Evolutionary conservation across 768 basidiomycete genomes (phyloP), one percentile per base, ranked within the genome.

Genomic region (Leccinellum luteum): DNA sequence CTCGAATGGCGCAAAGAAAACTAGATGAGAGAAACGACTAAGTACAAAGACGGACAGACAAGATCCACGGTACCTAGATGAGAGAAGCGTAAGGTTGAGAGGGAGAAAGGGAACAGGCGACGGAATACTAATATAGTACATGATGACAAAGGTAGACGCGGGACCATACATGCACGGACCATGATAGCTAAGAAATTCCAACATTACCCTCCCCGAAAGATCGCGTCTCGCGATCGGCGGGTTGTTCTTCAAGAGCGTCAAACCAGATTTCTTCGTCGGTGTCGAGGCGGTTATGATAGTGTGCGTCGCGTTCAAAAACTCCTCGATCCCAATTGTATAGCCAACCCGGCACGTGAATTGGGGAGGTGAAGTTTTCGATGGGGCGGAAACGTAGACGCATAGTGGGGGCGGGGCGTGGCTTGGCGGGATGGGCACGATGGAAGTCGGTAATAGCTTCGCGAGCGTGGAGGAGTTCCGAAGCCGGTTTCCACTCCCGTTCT

Each of bases 391-490:
- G 28, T 0, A 60, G 38, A 0, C 43, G 48, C 48, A 57, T 55
- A 3, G 28, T 27, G 0, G 54, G 60, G 0, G 34, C 19, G 0
- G 58, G 56, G 2, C 30, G 52, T 1, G 55, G 52, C 32, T 35
- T 50, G 3, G 54, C 23, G 1, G 56, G 49, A 31, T 66, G 52
- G 2, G 38, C 49, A 1, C 52, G 28, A 6, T 67, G 63, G 48
- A 66, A 67, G 1, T 62, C 49, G 0, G 47, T 14, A 0, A 67
- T 41, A 1, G 30, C 52, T 1, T 65, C n/a, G 3, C 28, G 32
- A 0, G 66, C 53, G 12, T 64, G 51, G 0, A 8, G 5, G 15
- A 63, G 60, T 28, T 68, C 63, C 0, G n/a, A n/a, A n/a, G n/a
- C n/a, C n/a, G n/a, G n/a, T n/a, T n/a, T n/a, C n/a, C n/a, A n/a